A percentile compares a stretch with the other conserved stretches of the same genome.
Conservation (phyloP, 1,284 basidiomycete genomes). For the Wallemia mellicola region DNA sequence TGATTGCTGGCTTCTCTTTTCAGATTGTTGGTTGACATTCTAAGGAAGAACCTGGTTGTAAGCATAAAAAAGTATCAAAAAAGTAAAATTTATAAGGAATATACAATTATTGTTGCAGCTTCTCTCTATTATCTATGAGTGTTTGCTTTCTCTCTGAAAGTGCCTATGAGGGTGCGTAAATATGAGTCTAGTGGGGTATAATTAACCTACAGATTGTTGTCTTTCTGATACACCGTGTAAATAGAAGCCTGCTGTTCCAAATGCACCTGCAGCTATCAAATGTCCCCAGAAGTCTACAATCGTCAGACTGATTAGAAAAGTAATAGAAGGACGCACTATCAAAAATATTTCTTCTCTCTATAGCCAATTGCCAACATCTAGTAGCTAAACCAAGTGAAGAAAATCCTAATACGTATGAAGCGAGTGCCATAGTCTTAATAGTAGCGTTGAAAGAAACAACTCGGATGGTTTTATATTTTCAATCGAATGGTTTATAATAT, state of each 20-base stretch:
- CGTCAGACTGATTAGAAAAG: not conserved
- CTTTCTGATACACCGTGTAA: constrained; percentile 5
- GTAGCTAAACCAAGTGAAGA: constrained; percentile 9
- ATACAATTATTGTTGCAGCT: not conserved
- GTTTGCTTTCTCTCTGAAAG: not conserved
- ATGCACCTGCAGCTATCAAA: constrained; percentile 8
- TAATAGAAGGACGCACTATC: constrained; percentile 6
- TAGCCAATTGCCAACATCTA: constrained; percentile 11
- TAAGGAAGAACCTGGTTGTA: not conserved
- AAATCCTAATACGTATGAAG: not conserved
- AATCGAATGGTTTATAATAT: constrained; percentile 18
- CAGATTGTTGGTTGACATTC: not conserved
- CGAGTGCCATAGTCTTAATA: not conserved
- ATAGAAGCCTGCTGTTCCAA: constrained; percentile 8
- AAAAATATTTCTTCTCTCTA: constrained; percentile 12
- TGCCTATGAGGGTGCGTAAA: not conserved
- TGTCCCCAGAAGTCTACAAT: constrained; percentile 13
- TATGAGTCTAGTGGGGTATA: not conserved
- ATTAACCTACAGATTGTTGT: not conserved
- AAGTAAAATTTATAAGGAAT: not conserved
- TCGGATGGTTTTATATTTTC: constrained; percentile 30
- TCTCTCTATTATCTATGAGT: not conserved
- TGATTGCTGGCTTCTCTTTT: not conserved
- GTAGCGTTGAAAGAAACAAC: too few relatives aligned
- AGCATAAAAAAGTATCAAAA: not conserved